Conservation (phyloP, 345 rosid genomes). For the Bretschneidera sinensis region DNA sequence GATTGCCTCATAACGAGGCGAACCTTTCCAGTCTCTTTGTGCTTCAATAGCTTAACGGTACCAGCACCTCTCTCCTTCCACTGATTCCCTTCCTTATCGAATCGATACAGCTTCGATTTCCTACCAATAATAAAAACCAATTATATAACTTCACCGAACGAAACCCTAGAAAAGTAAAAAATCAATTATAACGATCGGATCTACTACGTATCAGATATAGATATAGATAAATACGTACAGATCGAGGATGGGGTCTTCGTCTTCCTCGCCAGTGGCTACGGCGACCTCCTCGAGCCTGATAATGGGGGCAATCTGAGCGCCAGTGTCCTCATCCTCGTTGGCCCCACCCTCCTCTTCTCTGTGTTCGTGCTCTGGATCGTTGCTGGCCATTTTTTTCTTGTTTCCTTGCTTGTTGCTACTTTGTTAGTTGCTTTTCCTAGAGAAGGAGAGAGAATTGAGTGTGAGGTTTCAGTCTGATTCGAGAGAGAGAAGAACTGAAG, state of each 20-base stretch:
- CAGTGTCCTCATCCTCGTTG: slow-evolving; percentile 90
- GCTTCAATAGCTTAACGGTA: slow-evolving; percentile 80
- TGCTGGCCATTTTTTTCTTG: slow-evolving; percentile 44
- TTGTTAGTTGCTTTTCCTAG: neutral
- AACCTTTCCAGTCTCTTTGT: slow-evolving; percentile 68
- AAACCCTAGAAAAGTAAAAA: slow-evolving; percentile 9
- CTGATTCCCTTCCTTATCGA: slow-evolving; percentile 72
- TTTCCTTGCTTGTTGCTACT: neutral
- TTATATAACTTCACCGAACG: neutral
- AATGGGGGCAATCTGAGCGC: slow-evolving; percentile 86
- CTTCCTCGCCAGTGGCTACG: slow-evolving; percentile 86
- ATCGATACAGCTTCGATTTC: slow-evolving; percentile 86
- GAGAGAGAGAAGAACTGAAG: neutral
- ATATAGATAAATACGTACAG: slow-evolving; percentile 35
- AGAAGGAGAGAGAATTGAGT: slow-evolving; percentile 8
- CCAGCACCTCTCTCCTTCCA: slow-evolving; percentile 99
- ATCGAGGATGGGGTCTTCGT: slow-evolving; percentile 74
- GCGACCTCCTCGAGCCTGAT: slow-evolving; percentile 79
- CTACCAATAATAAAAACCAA: slow-evolving; percentile 23
- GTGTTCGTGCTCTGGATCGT: slow-evolving; percentile 45
- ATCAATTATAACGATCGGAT: slow-evolving; percentile 17
- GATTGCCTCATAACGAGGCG: slow-evolving; percentile 92
- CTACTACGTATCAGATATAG: neutral
- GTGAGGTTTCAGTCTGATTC: neutral
- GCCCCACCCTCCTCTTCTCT: slow-evolving; percentile 64